phyloP scores from a whole-genome alignment of 768 basidiomycete species.

The Leccinum fibrillosum region DNA sequence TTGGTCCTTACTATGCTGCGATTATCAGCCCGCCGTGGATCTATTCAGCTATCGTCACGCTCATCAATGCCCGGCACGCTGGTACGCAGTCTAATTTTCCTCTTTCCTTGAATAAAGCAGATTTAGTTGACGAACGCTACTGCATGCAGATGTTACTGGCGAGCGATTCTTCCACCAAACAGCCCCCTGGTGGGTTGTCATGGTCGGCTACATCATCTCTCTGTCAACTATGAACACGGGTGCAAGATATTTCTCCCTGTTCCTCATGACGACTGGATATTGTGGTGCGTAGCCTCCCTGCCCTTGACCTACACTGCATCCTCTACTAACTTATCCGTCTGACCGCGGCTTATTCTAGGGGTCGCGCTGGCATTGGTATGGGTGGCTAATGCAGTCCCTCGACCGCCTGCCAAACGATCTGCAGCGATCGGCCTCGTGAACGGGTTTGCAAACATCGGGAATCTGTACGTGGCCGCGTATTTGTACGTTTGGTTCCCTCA shows the following conservation, averaged over 20 bases:
- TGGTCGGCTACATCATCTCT: slow-evolving; percentile 60
- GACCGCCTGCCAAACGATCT: slow-evolving; percentile 52
- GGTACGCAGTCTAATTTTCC: slow-evolving; percentile 24
- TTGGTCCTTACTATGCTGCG: neutral
- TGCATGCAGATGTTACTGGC: slow-evolving; percentile 47
- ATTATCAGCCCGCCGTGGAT: slow-evolving; percentile 58
- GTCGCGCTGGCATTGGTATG: slow-evolving; percentile 51
- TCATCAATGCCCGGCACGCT: slow-evolving; percentile 57
- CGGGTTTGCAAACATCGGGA: slow-evolving; percentile 56
- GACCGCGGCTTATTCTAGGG: slow-evolving; percentile 19
- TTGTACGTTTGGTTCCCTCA: neutral
- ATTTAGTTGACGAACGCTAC: neutral
- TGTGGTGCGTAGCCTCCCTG: slow-evolving; percentile 28
- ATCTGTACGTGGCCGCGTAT: slow-evolving; percentile 40
- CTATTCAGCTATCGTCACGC: slow-evolving; percentile 46
- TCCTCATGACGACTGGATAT: slow-evolving; percentile 61
- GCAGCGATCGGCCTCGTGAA: slow-evolving; percentile 64
- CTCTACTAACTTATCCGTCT: neutral
- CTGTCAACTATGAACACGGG: slow-evolving; percentile 49
- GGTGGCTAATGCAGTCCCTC: slow-evolving; percentile 58
- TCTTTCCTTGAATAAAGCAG: neutral
- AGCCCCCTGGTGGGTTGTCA: slow-evolving; percentile 57
- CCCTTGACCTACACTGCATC: neutral
- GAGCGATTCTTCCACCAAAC: slow-evolving; percentile 65
- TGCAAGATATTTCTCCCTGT: slow-evolving; percentile 58